These are phyloP conservation scores for Tulasnella sp. DNA, from an alignment of 768 basidiomycete species.

Conservation along the genomic window DNA sequence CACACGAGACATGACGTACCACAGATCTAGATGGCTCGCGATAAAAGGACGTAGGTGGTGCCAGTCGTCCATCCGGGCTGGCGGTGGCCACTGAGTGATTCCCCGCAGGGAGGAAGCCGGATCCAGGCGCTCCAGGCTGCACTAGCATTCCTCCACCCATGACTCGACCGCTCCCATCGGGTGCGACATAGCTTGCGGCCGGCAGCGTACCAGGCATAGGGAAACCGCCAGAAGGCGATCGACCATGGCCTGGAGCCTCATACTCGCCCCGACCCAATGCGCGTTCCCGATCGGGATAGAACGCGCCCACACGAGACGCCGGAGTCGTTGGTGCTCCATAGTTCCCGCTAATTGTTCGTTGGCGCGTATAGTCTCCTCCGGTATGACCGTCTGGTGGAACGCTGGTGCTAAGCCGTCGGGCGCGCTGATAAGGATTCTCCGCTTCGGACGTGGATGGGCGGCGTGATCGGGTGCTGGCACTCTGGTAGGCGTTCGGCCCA, in stretches of 20 bases:
- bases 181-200: not conserved
- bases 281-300: slow-evolving; percentile 13
- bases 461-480: not conserved
- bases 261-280: not conserved
- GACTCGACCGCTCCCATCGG: slow-evolving; percentile 2
- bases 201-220: slow-evolving; percentile 1
- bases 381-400: not conserved
- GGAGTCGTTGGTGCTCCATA: not conserved
- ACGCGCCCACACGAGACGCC: not conserved
- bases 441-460: slow-evolving; percentile 22
- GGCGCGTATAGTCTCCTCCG: slow-evolving; percentile 3
- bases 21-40: slow-evolving; percentile 26
- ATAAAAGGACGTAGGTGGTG: slow-evolving; percentile 26
- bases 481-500: not conserved
- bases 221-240: not conserved
- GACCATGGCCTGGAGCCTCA: not conserved
- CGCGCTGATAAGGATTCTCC: not conserved
- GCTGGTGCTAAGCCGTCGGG: not conserved
- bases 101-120: not conserved
- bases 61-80: not conserved
- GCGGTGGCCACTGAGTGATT: not conserved
- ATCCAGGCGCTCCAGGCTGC: not conserved
- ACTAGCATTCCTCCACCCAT: slow-evolving; percentile 15
- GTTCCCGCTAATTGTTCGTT: not conserved
- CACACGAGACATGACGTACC: not conserved